Evolutionary conservation across 2,329 filamentous ascomycete species (phyloP), one percentile per base, ranked within the genome.

Genomic region (Chaetomium globosum): DNA sequence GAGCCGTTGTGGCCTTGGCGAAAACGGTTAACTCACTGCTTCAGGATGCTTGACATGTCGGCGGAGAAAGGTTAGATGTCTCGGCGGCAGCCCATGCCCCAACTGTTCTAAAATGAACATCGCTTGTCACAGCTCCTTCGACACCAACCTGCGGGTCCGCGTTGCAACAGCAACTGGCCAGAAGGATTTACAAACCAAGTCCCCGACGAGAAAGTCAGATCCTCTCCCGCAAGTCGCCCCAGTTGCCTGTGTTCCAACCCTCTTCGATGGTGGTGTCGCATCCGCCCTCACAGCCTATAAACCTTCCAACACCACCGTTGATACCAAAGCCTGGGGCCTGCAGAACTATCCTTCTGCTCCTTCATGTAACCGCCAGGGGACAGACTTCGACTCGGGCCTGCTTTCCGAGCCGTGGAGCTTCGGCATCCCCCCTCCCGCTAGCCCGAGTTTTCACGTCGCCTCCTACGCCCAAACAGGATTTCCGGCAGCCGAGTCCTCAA

Each of bases 101-200:
- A 71, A 71, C 64, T 72, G 70, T 33, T 66, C 67, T 2, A 68
- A 69, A 21, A 72, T 72, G 70, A 71, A 68, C 63, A 70, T 72
- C 21, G 68, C 63, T 52, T 72, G 70, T 59, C 70, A 72, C 46
- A 70, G 66, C 39, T 71, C 70, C 5, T 72, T 71, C 53, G 70
- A 72, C 12, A 70, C 68, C 54, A 72, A 72, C 59, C 68, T 71
- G 51, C 63, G 69, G 12, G 68, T 72, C 36, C 66, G 68, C 8
- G 68, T 72, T 13, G 67, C 68, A 19, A 71, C 70, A 2, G 66
- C 69, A 6, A 70, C 53, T 10, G 68, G 70, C 21, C 66, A 67
- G 21, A 69, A 43, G 16, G 36, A 61, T 36, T 48, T 70, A 5
- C 65, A 68, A 28, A 49, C 61, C 30, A 67, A 67, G 43, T 51